Conservation (phyloP, 1,284 basidiomycete species). For the Sanghuangporus sanghuang region DNA sequence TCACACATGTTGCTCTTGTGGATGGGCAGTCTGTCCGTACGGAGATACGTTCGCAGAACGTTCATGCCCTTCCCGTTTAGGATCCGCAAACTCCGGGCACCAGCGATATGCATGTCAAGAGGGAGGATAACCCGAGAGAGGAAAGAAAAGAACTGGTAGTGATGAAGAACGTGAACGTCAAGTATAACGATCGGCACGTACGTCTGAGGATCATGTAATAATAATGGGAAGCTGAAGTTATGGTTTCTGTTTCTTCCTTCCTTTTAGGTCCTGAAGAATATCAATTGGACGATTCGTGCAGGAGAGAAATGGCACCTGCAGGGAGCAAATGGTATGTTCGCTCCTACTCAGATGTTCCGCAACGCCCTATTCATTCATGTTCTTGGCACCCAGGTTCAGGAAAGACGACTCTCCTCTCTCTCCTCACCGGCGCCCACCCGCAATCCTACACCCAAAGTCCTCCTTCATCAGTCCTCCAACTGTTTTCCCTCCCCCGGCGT, state of each 20-base stretch:
- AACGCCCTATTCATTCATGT: background rate
- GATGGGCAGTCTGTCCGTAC: constrained; percentile 41
- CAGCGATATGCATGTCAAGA: background rate
- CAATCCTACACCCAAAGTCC: constrained; percentile 80
- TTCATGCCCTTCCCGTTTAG: background rate
- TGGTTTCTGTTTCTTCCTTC: background rate
- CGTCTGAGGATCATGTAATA: constrained; percentile 9
- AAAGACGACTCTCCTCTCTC: constrained; percentile 91
- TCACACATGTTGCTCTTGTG: constrained; percentile 71
- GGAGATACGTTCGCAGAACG: constrained; percentile 34
- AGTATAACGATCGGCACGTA: constrained; percentile 64
- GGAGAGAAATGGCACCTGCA: constrained; percentile 87
- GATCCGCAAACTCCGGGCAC: background rate
- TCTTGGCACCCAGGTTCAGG: constrained; percentile 62
- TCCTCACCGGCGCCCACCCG: constrained; percentile 92
- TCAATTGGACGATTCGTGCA: constrained; percentile 75
- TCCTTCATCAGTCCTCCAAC: constrained; percentile 48
- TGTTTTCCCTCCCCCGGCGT: constrained; percentile 70
- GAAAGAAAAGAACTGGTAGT: constrained; percentile 44
- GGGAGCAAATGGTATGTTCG: constrained; percentile 70
- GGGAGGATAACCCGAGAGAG: background rate
- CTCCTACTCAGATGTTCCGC: background rate
- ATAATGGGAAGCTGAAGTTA: background rate
- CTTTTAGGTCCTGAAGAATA: constrained; percentile 60
- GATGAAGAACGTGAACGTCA: constrained; percentile 64